Base-by-base conservation (phyloP, 2,329 filamentous ascomycete genomes). In the Neonectria neomacrospora region DNA sequence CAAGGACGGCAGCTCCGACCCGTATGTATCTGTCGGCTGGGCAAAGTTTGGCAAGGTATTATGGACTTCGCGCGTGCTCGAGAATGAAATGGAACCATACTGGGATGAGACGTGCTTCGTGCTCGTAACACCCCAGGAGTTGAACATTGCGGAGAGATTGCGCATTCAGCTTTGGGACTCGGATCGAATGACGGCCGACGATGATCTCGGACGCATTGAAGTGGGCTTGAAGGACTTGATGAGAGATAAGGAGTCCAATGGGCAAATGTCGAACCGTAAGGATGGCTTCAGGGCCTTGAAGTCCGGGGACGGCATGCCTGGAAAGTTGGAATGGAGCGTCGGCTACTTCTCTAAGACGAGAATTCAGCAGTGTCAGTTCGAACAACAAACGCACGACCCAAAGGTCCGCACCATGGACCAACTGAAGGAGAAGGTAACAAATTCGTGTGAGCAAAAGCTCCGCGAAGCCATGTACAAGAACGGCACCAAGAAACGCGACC, bases 121-220 rank as follows among this genome's bases (percentile, higher is more conserved):
- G n/a, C 79, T 92, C 1, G 90, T 93, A 1, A 89, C 89, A 0
- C 83, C 88, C 0, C 88, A 92, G 66, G 90, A 93, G 73, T 76
- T 93, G 11, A 91, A 93, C 64, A 90, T 91, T 0, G 85, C 89
- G 22, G 90, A 92, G 76, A 87, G 86, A 34, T 75, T 94, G 10
- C 85, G 90, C 3, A 73, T 93, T 1, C 90, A 93, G 71, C 80
- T 93, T 0, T 94, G 91, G 91, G 91, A 94, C 69, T 91, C 89
- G 2, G 91, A 93, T 74, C 87, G 88, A 45, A 84, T 87, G 54
- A 90, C 88, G 2, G 90, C 90, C 1, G 91, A 93, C 71, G 91
- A 93, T 69, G 90, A 93, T 70, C 81, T 93, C 1, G 91, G 91
- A 16, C 85, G 90, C 16, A 90, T 93, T 14, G 91, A 93, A 73